These are phyloP conservation scores for Mrakia gelida DNA, from an alignment of 768 basidiomycete genomes.

Conservation along the genomic window DNA sequence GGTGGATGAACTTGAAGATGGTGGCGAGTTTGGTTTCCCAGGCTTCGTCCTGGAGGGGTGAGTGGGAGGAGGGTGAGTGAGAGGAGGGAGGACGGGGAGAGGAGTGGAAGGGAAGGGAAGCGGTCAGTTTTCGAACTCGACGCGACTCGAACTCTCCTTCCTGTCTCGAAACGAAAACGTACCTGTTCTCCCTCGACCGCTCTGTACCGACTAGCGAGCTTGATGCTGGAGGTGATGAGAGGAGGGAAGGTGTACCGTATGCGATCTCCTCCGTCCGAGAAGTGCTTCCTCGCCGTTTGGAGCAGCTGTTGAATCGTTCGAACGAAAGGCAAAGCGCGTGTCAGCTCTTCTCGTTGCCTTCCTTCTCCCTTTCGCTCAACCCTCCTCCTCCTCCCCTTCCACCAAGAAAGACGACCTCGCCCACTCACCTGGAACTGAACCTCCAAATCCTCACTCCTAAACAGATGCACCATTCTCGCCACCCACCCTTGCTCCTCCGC, in stretches of 20 bases:
- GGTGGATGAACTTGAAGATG: constrained; percentile 90
- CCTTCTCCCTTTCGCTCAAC: neutral
- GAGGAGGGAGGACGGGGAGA: no score
- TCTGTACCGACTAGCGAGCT: constrained; percentile 77
- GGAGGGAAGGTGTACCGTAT: constrained; percentile 98
- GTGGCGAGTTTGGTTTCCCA: constrained; percentile 81
- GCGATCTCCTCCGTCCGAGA: constrained; percentile 78
- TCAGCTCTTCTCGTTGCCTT: neutral
- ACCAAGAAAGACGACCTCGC: neutral
- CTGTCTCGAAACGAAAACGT: neutral
- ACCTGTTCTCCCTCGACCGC: constrained; percentile 11
- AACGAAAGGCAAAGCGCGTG: neutral
- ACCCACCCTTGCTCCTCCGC: constrained; percentile 99
- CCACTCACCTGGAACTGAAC: constrained; percentile 78
- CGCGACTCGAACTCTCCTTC: no score
- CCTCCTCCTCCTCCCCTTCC: neutral
- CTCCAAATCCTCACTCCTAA: constrained; percentile 77
- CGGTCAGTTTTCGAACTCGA: no score
- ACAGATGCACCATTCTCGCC: constrained; percentile 94
- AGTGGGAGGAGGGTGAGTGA: no score
- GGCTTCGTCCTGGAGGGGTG: constrained; percentile 67
- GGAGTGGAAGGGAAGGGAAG: no score
- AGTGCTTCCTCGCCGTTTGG: constrained; percentile 83
- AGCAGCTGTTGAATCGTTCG: constrained; percentile 57
- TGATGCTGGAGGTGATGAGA: constrained; percentile 86